Evolutionary conservation across 2,329 filamentous ascomycete genomes (phyloP).

Genomic region (Penicillium sp.): DNA sequence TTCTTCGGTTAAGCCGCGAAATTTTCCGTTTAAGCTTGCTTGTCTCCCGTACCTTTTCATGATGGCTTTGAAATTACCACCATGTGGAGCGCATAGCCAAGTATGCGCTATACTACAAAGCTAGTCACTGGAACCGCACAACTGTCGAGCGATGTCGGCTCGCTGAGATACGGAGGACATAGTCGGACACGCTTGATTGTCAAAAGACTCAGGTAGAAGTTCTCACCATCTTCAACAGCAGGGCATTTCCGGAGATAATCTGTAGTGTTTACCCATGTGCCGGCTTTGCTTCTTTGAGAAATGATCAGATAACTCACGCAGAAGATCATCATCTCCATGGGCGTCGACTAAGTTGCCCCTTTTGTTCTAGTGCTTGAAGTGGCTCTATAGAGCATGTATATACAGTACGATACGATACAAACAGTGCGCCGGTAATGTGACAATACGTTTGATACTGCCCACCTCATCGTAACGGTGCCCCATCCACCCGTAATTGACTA

Average conservation of each 20-base stretch:
- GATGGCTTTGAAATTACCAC: background rate
- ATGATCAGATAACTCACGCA: background rate
- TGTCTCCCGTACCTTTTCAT: background rate
- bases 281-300: background rate
- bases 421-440: background rate
- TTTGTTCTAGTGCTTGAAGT: slow-evolving; percentile 4
- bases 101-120: background rate
- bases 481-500: slow-evolving; percentile 5
- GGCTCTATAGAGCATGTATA: background rate
- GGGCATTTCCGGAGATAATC: background rate
- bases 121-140: too few species aligned
- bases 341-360: slow-evolving; percentile 10
- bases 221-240: background rate
- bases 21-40: background rate
- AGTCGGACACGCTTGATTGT: background rate
- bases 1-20: background rate
- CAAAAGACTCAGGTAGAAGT: background rate
- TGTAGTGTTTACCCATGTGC: background rate
- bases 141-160: background rate
- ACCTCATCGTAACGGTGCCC: background rate
- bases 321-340: background rate
- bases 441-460: background rate
- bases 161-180: background rate
- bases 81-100: background rate
- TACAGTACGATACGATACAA: background rate